phyloP scores from a whole-genome alignment of 1,284 basidiomycete genomes.

The Spongiforma sp. region DNA sequence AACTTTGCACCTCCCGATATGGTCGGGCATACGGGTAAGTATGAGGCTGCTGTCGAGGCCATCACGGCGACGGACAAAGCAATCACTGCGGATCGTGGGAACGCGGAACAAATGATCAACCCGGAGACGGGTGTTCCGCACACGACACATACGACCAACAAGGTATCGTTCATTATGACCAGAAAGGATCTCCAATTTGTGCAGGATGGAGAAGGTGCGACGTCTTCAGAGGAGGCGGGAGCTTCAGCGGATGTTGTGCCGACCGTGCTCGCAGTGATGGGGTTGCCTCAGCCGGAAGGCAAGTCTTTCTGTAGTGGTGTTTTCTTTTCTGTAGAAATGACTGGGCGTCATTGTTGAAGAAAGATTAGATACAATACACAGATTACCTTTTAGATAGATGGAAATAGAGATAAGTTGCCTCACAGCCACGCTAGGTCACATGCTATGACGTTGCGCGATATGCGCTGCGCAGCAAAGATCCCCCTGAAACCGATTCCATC shows the following conservation, averaged over 20 bases:
- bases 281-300: constrained; percentile 66
- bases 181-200: constrained; percentile 58
- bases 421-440: no score
- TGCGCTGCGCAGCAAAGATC: no score
- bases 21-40: constrained; percentile 92
- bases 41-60: constrained; percentile 86
- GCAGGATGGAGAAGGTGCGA: constrained; percentile 38
- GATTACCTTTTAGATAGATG: no score
- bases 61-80: constrained; percentile 85
- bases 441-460: no score
- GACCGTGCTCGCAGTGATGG: constrained; percentile 81
- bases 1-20: constrained; percentile 96
- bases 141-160: constrained; percentile 88
- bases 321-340: constrained; percentile 28
- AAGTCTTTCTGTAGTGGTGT: constrained; percentile 24
- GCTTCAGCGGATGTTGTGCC: constrained; percentile 90
- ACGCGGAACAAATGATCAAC: constrained; percentile 93
- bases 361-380: constrained; percentile 28
- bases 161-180: constrained; percentile 81
- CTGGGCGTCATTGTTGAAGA: constrained; percentile 34
- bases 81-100: constrained; percentile 93
- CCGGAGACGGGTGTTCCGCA: constrained; percentile 82
- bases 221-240: constrained; percentile 65
- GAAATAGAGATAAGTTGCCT: no score
- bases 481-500: no score